Conservation (phyloP, 495 filamentous ascomycete genomes). For the Choiromyces venosus region DNA sequence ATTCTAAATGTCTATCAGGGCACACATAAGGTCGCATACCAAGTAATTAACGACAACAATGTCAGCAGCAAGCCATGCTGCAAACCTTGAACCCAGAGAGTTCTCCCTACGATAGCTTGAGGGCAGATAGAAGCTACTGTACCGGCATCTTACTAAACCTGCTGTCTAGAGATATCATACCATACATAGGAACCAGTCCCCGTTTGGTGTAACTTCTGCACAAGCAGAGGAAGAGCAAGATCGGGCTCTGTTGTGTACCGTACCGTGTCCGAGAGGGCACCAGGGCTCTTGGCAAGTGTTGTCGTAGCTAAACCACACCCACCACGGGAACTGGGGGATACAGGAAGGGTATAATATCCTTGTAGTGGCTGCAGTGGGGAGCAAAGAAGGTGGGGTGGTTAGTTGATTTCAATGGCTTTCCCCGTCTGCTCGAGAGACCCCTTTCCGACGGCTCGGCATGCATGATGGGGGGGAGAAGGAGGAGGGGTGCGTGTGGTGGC, state of each 20-base stretch:
- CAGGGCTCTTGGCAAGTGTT: neutral
- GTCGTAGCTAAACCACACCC: neutral
- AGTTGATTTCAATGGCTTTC: conserved; percentile 2
- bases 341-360: neutral
- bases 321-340: neutral
- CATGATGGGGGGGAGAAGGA: conserved; percentile 33
- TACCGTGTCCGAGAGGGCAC: neutral
- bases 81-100: neutral
- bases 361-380: conserved; percentile 22
- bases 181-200: neutral
- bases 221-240: neutral
- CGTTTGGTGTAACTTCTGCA: neutral
- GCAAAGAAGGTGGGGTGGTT: conserved; percentile 4
- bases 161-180: neutral
- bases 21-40: neutral
- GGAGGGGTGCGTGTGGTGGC: conserved; percentile 28
- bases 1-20: neutral
- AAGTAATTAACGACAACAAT: neutral
- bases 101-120: neutral
- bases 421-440: conserved; percentile 22
- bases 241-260: neutral
- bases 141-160: neutral
- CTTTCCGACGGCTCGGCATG: conserved; percentile 30
- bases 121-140: neutral
- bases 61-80: neutral